Evolutionary conservation across 1,139 yeast genomes (phyloP).

Genomic region (Suhomyces taliae): DNA sequence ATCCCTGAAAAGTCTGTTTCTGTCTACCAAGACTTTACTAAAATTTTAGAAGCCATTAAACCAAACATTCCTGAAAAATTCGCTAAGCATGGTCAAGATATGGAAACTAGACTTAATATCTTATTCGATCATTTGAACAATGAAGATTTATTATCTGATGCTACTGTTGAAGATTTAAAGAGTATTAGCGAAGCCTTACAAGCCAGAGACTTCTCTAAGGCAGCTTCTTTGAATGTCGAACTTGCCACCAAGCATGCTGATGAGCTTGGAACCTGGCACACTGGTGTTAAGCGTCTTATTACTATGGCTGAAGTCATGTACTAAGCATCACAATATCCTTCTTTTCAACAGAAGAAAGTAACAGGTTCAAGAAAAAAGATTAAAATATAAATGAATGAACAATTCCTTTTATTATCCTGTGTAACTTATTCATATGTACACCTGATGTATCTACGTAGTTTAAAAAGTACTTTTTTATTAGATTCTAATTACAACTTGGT

Average conservation of each 20-base stretch:
- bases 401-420: no score
- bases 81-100: conserved; percentile 72
- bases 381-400: no score
- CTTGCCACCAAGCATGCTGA: conserved; percentile 66
- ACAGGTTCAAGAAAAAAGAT: no score
- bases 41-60: conserved; percentile 59
- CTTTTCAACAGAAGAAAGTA: no score
- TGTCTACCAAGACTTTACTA: conserved; percentile 56
- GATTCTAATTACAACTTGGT: neutral
- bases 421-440: no score
- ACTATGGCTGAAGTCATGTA: conserved; percentile 64
- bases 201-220: conserved; percentile 56
- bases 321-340: neutral
- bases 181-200: conserved; percentile 53
- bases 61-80: conserved; percentile 79
- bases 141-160: conserved; percentile 60
- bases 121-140: conserved; percentile 81
- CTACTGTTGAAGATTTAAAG: conserved; percentile 55
- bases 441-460: neutral
- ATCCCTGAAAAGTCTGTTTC: conserved; percentile 59
- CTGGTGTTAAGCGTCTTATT: conserved; percentile 86
- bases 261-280: conserved; percentile 90
- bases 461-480: neutral
- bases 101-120: conserved; percentile 76
- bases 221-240: conserved; percentile 56